A percentile compares a stretch with the other conserved stretches of the same genome.
phyloP scores from a whole-genome alignment of 306 rosid genomes.

The Glycine latifolia region DNA sequence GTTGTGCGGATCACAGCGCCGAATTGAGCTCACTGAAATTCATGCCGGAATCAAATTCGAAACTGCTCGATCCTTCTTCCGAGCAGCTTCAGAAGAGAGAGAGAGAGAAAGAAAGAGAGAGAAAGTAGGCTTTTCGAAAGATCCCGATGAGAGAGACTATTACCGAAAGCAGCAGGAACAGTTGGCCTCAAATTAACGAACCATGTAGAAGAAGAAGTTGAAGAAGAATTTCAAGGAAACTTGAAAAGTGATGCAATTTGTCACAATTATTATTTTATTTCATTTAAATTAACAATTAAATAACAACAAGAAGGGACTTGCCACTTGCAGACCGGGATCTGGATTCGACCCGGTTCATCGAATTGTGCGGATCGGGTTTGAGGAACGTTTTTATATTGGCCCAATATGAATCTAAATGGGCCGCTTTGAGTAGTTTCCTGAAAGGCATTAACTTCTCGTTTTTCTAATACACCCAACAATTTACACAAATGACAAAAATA shows the following conservation, averaged over 20 bases:
- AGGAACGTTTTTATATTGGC: background rate
- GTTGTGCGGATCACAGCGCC: constrained; percentile 50
- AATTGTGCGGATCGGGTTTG: background rate
- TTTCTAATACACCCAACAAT: too few species aligned
- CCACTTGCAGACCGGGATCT: constrained; percentile 15
- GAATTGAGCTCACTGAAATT: constrained; percentile 47
- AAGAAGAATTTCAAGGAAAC: constrained; percentile 24
- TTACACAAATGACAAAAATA: too few species aligned
- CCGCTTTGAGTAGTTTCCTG: background rate
- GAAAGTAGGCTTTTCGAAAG: constrained; percentile 47
- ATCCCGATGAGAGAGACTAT: constrained; percentile 42
- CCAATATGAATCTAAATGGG: background rate
- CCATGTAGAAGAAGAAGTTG: background rate
- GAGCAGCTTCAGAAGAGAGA: constrained; percentile 48
- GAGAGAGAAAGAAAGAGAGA: constrained; percentile 17
- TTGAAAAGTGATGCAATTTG: constrained; percentile 25
- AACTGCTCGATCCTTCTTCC: constrained; percentile 49
- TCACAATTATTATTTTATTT: background rate
- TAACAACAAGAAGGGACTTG: background rate
- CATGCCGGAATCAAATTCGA: constrained; percentile 47
- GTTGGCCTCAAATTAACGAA: constrained; percentile 22
- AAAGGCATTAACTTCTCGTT: too few species aligned
- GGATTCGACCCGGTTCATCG: background rate
- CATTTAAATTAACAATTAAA: too few species aligned
- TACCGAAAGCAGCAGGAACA: constrained; percentile 12